Evolutionary conservation across 495 filamentous ascomycete genomes (phyloP).

Genomic region (Pseudevernia furfuracea): DNA sequence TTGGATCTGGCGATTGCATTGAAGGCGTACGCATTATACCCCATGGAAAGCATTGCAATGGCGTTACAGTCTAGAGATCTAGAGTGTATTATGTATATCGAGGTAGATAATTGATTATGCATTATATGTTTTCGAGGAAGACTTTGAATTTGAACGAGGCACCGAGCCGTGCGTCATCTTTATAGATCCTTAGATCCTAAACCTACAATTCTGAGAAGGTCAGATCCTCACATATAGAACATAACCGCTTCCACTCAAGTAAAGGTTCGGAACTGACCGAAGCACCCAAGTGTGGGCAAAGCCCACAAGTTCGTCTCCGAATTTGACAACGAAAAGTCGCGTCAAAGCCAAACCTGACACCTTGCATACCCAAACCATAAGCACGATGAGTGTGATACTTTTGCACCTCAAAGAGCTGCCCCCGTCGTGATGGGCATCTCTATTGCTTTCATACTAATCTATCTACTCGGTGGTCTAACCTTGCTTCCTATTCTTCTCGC

Average conservation of each 20-base stretch:
- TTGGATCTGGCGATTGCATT: not conserved
- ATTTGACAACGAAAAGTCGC: not conserved
- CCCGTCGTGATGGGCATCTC: constrained; percentile 54
- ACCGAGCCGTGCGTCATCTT: not conserved
- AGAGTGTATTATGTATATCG: no score
- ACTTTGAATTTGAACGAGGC: no score
- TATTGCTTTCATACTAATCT: constrained; percentile 62
- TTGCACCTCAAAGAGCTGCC: constrained; percentile 2
- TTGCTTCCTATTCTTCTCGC: constrained; percentile 70
- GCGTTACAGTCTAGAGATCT: not conserved
- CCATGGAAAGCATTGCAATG: not conserved
- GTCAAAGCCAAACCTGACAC: constrained; percentile 12
- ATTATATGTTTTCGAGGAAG: no score
- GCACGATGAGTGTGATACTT: constrained; percentile 5
- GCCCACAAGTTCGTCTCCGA: not conserved
- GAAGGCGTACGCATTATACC: not conserved
- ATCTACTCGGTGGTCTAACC: constrained; percentile 83
- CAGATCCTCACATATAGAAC: not conserved
- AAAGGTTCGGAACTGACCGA: not conserved
- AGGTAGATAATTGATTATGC: not conserved
- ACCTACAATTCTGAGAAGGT: no score
- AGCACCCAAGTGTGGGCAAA: not conserved
- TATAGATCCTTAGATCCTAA: no score
- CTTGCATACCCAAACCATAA: constrained; percentile 2
- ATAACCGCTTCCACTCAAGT: not conserved